These are phyloP conservation scores for Penicillium ucsense DNA, from an alignment of 495 filamentous ascomycete species.

Conservation along the genomic window DNA sequence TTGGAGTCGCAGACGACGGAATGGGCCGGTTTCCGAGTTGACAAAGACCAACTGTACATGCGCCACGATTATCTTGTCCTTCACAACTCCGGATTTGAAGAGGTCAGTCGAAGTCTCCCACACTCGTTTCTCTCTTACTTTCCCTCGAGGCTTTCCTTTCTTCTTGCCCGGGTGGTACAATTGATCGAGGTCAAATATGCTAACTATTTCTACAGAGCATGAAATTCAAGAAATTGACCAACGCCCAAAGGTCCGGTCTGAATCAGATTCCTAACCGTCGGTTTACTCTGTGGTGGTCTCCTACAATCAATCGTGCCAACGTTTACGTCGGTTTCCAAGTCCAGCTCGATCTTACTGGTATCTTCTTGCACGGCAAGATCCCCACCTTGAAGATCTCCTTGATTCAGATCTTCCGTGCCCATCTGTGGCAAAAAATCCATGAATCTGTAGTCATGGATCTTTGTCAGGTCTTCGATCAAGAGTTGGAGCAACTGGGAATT, in stretches of 20 bases:
- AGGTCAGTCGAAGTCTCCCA: background rate
- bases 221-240: conserved; percentile 99
- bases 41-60: conserved; percentile 41
- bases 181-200: background rate
- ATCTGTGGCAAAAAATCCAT: conserved; percentile 99
- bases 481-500: conserved; percentile 90
- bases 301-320: conserved; percentile 56
- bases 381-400: conserved; percentile 96
- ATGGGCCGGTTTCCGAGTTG: conserved; percentile 38
- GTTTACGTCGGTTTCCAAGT: conserved; percentile 91
- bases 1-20: conserved; percentile 27
- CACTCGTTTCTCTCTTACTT: background rate
- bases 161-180: background rate
- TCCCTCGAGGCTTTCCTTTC: background rate
- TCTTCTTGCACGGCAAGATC: conserved; percentile 99
- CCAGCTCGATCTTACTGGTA: conserved; percentile 95
- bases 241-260: conserved; percentile 94
- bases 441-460: conserved; percentile 99
- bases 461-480: conserved; percentile 98
- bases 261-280: conserved; percentile 99
- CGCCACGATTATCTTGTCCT: conserved; percentile 38
- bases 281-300: conserved; percentile 98
- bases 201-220: conserved; percentile 33
- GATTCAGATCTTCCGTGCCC: conserved; percentile 99
- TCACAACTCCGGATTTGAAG: conserved; percentile 56